A percentile compares a stretch with the other conserved stretches of the same genome.
Conservation (phyloP, 768 basidiomycete species). For the Trametes cinnabarina region DNA sequence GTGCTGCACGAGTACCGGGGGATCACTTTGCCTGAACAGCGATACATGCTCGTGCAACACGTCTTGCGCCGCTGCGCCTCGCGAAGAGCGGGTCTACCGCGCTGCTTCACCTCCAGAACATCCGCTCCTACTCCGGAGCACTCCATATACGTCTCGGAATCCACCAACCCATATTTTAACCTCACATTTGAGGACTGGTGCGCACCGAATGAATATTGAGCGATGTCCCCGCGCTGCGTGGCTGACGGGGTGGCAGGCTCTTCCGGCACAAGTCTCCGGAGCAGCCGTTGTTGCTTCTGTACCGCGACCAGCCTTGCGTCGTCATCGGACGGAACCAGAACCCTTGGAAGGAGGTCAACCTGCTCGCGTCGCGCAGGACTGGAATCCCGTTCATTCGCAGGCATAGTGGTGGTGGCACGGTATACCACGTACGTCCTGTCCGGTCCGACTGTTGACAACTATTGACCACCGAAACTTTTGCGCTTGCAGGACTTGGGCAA, state of each 20-base stretch:
- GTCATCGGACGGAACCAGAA: conserved; percentile 96
- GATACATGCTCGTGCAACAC: neutral
- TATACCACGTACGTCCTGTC: conserved; percentile 77
- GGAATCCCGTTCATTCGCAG: conserved; percentile 78
- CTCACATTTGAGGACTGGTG: conserved; percentile 90
- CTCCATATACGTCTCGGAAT: conserved; percentile 70
- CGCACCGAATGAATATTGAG: conserved; percentile 21
- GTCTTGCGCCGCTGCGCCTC: neutral
- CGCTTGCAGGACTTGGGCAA: conserved; percentile 86
- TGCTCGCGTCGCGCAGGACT: conserved; percentile 48
- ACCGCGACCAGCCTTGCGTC: conserved; percentile 85
- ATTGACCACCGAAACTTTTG: neutral
- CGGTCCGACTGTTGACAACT: neutral
- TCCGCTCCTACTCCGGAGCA: conserved; percentile 27
- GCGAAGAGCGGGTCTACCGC: neutral
- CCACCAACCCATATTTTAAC: conserved; percentile 85
- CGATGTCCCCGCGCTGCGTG: conserved; percentile 14
- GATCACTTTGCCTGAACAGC: neutral
- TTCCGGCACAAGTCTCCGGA: conserved; percentile 72
- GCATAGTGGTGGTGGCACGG: conserved; percentile 91
- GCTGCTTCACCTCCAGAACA: neutral
- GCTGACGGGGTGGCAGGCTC: conserved; percentile 44
- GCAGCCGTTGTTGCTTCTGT: conserved; percentile 78
- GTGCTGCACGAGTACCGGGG: no score
- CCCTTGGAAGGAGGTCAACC: conserved; percentile 96